A percentile compares a stretch with the other conserved stretches of the same genome.
Conservation (phyloP, 108 stramenopile genomes). For the Schizochytrium sp. region DNA sequence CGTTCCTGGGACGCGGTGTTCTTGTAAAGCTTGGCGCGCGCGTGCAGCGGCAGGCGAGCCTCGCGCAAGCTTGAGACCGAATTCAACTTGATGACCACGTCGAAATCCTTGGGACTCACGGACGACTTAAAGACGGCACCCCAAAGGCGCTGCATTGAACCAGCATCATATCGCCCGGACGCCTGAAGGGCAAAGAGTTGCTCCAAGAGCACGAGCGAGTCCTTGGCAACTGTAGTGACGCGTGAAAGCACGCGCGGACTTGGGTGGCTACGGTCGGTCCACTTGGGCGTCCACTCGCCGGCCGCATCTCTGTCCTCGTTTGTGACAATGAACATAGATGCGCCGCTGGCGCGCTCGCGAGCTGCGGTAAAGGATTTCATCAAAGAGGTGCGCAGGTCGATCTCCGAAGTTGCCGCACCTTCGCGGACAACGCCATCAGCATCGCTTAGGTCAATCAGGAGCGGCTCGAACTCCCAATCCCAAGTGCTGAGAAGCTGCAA, state of each 20-base stretch:
- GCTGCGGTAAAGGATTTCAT: neutral
- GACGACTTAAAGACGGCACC: neutral
- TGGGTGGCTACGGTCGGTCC: neutral
- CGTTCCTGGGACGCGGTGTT: neutral
- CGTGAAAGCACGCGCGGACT: neutral
- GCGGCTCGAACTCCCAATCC: slow-evolving; percentile 9
- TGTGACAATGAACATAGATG: neutral
- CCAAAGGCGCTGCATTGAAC: neutral
- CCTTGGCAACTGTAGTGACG: neutral
- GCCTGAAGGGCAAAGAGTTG: neutral
- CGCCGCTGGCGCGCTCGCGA: neutral
- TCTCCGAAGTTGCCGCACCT: neutral
- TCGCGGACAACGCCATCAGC: neutral
- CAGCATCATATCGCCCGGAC: neutral
- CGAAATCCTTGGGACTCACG: neutral
- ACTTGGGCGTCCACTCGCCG: neutral
- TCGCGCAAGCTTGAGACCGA: neutral
- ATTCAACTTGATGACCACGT: neutral
- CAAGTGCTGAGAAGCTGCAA: neutral
- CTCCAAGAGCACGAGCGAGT: neutral
- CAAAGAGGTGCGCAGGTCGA: neutral
- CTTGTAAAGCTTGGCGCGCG: slow-evolving; percentile 4
- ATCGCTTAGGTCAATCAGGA: neutral
- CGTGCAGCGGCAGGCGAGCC: neutral
- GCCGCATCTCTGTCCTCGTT: neutral